Percentiles rank a stretch among this genome's conserved stretches.
Evolutionary conservation across 768 basidiomycete species (phyloP).

Genomic region (Lentinula guzmanii): DNA sequence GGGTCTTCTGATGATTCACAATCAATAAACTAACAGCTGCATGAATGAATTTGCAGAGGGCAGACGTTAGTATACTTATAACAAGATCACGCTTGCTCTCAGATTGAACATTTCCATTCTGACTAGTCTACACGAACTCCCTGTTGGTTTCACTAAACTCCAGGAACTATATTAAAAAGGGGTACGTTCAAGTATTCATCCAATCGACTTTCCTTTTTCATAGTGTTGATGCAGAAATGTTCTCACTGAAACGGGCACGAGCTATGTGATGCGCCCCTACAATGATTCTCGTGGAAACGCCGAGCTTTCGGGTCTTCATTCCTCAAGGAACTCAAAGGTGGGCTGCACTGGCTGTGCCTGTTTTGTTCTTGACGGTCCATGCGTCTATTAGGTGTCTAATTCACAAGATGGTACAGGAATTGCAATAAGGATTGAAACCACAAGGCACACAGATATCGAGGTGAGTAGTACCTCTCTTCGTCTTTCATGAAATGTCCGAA

Average conservation of each 20-base stretch:
- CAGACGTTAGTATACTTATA: not conserved
- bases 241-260: not conserved
- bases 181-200: not conserved
- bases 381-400: not conserved
- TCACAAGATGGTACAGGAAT: not conserved
- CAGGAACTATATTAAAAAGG: not conserved
- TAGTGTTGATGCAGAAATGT: not conserved
- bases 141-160: slow-evolving; percentile 3
- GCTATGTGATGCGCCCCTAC: not conserved
- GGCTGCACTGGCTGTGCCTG: not conserved
- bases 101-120: not conserved
- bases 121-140: slow-evolving; percentile 5
- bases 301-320: not conserved
- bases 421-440: slow-evolving; percentile 1
- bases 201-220: not conserved
- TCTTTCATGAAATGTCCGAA: not conserved
- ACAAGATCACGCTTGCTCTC: not conserved
- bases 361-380: not conserved
- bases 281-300: not conserved
- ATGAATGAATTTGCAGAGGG: not conserved
- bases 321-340: not conserved
- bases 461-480: not conserved
- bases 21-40: not conserved
- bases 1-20: too few species aligned
- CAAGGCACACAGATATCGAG: not conserved